phyloP scores from a whole-genome alignment of 768 basidiomycete species.

The Pleurotus ostreatus region DNA sequence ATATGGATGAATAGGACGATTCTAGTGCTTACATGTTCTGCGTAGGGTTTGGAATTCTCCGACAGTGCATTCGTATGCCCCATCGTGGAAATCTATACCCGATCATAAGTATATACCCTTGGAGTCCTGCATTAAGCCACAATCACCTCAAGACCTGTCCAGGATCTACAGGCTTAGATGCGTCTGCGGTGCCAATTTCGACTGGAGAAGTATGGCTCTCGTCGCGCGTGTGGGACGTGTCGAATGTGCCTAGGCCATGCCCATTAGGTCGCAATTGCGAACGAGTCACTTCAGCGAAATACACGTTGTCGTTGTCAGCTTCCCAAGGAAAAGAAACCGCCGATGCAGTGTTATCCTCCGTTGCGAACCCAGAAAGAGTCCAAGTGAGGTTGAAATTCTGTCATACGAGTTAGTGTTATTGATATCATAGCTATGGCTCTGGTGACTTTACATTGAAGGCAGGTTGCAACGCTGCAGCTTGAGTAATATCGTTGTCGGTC shows the following conservation, averaged over 20 bases:
- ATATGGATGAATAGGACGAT: not conserved
- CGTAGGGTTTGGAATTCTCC: slow-evolving; percentile 24
- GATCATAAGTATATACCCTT: not conserved
- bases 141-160: slow-evolving; percentile 19
- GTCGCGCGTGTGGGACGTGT: slow-evolving; percentile 9
- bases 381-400: slow-evolving; percentile 33
- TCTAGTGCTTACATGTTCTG: slow-evolving; percentile 25
- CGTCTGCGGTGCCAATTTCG: not conserved
- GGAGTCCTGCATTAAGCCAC: not conserved
- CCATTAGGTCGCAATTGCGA: slow-evolving; percentile 30
- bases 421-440: not conserved
- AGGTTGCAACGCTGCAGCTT: slow-evolving; percentile 20
- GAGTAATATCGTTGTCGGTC: slow-evolving; percentile 27
- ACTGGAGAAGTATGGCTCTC: not conserved
- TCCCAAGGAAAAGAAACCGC: slow-evolving; percentile 27
- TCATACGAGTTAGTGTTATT: not conserved
- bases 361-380: slow-evolving; percentile 32
- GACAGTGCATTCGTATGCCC: slow-evolving; percentile 35
- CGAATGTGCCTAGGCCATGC: slow-evolving; percentile 33
- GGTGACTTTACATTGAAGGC: slow-evolving; percentile 22
- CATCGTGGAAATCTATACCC: slow-evolving; percentile 30
- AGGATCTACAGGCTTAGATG: slow-evolving; percentile 20
- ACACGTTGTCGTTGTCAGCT: slow-evolving; percentile 28
- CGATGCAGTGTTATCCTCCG: slow-evolving; percentile 26
- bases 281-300: slow-evolving; percentile 31